These are phyloP conservation scores for Eucalyptus virginea DNA, from an alignment of 345 rosid species.

Conservation along the genomic window DNA sequence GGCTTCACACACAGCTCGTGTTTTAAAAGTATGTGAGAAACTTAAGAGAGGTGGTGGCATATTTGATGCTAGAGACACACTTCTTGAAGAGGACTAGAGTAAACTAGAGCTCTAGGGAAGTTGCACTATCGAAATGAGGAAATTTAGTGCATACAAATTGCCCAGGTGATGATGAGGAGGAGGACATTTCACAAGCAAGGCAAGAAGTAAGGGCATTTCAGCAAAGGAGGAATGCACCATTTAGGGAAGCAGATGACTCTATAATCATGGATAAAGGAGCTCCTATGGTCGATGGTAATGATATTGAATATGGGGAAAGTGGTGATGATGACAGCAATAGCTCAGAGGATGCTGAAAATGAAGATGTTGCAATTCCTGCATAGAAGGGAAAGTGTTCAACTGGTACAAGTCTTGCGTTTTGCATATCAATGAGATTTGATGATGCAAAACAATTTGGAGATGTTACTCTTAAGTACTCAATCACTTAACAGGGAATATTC, in stretches of 20 bases:
- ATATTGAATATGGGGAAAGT: background rate
- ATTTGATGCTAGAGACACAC: background rate
- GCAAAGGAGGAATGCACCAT: background rate
- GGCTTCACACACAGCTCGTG: background rate
- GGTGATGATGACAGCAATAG: background rate
- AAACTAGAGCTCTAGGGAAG: background rate
- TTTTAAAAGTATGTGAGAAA: background rate
- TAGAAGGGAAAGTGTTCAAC: background rate
- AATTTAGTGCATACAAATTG: background rate
- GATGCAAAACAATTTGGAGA: background rate
- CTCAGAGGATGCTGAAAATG: background rate
- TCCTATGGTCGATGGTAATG: background rate
- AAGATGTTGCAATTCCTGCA: background rate
- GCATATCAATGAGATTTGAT: background rate
- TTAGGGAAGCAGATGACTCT: background rate
- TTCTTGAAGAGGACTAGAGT: background rate
- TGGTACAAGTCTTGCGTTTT: background rate
- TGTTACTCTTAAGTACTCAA: background rate
- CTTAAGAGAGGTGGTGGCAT: background rate
- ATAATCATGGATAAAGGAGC: background rate
- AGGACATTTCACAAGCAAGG: background rate
- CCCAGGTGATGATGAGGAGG: background rate
- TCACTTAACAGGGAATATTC: background rate
- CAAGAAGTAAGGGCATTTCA: background rate
- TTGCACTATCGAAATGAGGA: background rate